Evolutionary conservation across 1,284 basidiomycete genomes (phyloP), one percentile per base, ranked within the genome.

Genomic region (Lentinus polychrous): DNA sequence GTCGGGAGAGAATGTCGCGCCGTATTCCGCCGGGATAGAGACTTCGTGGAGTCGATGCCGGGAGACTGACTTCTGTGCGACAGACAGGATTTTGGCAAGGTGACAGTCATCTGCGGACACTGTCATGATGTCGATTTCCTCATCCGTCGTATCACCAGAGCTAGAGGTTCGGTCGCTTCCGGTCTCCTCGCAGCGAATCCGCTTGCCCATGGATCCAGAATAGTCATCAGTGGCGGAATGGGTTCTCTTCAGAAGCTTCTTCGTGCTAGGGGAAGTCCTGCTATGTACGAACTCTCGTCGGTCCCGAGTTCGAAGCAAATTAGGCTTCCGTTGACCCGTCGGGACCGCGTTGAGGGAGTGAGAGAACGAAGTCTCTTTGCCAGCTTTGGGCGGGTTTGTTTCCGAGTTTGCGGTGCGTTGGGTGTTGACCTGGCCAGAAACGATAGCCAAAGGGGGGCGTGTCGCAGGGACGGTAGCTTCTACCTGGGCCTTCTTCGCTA

Each of bases 1-100:
- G 52, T 74, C 71, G 22, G 59, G 56, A 14, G 65, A 45, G 37
- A 63, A 62, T 18, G 49, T 38, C 17, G 52, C 43, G 15, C 54
- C 49, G 51, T 56, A 62, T 45, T 64, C 59, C 6, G 47, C 35
- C 3, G 64, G 59, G 11, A 63, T 54, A 18, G 44, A 31, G 51
- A 62, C 36, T 18, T 41, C 23, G 27, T 27, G 27, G 27, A 5
- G 10, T 43, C 41, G 33, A 36, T 51, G 18, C 20, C 39, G 17
- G 27, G 17, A 17, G 34, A 27, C 27, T 37, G 27, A 38, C 27
- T 40, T 37, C 36, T 33, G 42, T 22, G 41, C 41, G 36, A 20
- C 27, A 37, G 45, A 44, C 15, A 32, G 3, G 27, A 35, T 20
- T 31, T 44, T 43, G 10, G 24, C 8, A 10, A 8, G 20, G 11